phyloP scores from a whole-genome alignment of 2,329 filamentous ascomycete species.

The Westerdykella aurantiaca region DNA sequence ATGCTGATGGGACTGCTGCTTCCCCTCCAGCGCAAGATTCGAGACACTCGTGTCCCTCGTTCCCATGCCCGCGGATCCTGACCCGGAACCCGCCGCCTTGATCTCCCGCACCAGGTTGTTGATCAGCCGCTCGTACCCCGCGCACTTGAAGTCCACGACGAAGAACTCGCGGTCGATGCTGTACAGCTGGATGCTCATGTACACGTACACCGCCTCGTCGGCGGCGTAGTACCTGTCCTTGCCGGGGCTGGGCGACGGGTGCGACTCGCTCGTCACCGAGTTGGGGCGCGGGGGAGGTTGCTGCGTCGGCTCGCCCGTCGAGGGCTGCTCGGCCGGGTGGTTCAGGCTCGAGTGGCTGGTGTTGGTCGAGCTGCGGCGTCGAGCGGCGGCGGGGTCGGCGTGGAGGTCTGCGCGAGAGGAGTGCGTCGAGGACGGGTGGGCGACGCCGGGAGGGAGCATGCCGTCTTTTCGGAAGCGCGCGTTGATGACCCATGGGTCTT shows the following conservation, averaged over 20 bases:
- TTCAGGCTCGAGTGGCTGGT: conserved; percentile 24
- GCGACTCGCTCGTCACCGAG: conserved; percentile 16
- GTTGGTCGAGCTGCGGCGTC: conserved; percentile 30
- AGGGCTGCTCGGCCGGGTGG: conserved; percentile 6
- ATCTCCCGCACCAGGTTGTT: conserved; percentile 39
- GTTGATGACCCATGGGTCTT: conserved; percentile 90
- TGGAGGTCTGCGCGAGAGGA: conserved; percentile 45
- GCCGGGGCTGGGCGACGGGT: conserved; percentile 30
- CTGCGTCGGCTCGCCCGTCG: neutral
- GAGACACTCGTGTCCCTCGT: conserved; percentile 9
- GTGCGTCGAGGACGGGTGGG: conserved; percentile 47
- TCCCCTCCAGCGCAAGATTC: conserved; percentile 11
- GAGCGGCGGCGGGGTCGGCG: conserved; percentile 17
- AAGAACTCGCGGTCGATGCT: conserved; percentile 82
- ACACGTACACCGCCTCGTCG: conserved; percentile 76
- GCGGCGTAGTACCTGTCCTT: too few species aligned
- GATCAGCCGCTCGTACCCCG: conserved; percentile 87
- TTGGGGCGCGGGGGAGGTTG: conserved; percentile 5
- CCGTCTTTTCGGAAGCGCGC: conserved; percentile 83
- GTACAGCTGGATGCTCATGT: conserved; percentile 71
- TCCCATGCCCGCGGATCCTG: neutral
- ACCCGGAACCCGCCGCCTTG: conserved; percentile 20
- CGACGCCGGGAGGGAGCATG: conserved; percentile 52
- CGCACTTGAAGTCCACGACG: conserved; percentile 97
- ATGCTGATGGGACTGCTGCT: conserved; percentile 3